phyloP scores from a whole-genome alignment of 305 asterid genomes.

The Rubia tinctorum region DNA sequence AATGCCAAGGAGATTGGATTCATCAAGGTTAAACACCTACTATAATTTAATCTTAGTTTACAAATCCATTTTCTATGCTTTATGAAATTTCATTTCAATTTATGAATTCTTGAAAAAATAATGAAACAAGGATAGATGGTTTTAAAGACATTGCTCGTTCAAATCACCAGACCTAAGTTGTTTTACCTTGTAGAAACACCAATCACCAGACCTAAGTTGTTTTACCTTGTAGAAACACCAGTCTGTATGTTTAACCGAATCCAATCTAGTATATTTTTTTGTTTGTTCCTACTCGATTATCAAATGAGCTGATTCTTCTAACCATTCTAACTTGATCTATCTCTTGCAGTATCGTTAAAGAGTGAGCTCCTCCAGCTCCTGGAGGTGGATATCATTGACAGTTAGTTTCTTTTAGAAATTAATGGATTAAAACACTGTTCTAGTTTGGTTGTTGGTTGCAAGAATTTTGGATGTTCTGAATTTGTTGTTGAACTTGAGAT shows the following conservation, averaged over 20 bases:
- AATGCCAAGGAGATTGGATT: slow-evolving; percentile 74
- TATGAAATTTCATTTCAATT: no score
- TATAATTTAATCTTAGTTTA: neutral
- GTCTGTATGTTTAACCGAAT: no score
- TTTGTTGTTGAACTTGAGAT: slow-evolving; percentile 11
- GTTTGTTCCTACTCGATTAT: neutral
- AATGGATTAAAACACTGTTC: slow-evolving; percentile 1
- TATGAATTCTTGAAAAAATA: no score
- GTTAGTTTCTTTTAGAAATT: slow-evolving; percentile 5
- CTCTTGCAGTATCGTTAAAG: slow-evolving; percentile 52
- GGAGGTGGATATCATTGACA: neutral
- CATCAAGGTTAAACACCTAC: slow-evolving; percentile 40
- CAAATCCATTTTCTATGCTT: neutral
- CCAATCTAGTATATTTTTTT: no score
- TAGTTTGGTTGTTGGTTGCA: slow-evolving; percentile 15
- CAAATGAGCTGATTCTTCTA: neutral
- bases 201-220: no score
- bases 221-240: no score
- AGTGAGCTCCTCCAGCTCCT: neutral
- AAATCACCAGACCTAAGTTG: no score
- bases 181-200: no score
- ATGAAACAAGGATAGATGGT: neutral
- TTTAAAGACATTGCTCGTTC: no score
- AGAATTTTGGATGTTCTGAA: slow-evolving; percentile 6
- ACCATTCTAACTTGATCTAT: neutral